Evolutionary conservation across 129 eudicot genomes (phyloP).

Genomic region (Rutidosis leptorrhynchoides): DNA sequence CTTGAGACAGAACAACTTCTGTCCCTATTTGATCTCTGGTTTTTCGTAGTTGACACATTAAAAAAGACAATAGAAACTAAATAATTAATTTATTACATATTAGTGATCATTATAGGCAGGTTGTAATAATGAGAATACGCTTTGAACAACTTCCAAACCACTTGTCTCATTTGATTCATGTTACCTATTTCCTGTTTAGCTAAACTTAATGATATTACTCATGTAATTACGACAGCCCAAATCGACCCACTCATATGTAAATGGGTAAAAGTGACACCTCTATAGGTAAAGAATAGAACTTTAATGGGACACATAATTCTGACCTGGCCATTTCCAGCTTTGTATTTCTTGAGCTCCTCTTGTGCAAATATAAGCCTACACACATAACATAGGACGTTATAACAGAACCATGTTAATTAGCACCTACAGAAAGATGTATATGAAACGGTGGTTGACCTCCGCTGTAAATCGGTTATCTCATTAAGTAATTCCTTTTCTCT

Average conservation of each 20-base stretch:
- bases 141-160: too few species aligned
- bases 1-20: neutral
- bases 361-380: constrained; percentile 63
- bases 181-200: too few species aligned
- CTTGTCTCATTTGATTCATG: too few species aligned
- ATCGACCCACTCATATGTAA: neutral
- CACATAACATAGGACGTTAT: neutral
- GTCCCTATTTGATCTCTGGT: neutral
- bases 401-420: constrained; percentile 9
- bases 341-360: constrained; percentile 79
- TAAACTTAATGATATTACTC: neutral
- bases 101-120: too few species aligned
- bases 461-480: constrained; percentile 61
- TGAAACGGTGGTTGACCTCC: constrained; percentile 46
- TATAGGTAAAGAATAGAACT: constrained; percentile 1
- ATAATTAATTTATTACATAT: too few species aligned
- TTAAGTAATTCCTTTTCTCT: constrained; percentile 71
- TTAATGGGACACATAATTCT: neutral
- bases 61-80: neutral
- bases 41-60: neutral
- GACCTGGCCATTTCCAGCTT: constrained; percentile 58
- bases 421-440: constrained; percentile 6
- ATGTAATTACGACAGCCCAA: neutral
- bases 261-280: neutral
- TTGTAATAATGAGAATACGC: too few species aligned